Base-by-base conservation (phyloP, 2,329 filamentous ascomycete genomes). In the Trichoderma simmonsii region DNA sequence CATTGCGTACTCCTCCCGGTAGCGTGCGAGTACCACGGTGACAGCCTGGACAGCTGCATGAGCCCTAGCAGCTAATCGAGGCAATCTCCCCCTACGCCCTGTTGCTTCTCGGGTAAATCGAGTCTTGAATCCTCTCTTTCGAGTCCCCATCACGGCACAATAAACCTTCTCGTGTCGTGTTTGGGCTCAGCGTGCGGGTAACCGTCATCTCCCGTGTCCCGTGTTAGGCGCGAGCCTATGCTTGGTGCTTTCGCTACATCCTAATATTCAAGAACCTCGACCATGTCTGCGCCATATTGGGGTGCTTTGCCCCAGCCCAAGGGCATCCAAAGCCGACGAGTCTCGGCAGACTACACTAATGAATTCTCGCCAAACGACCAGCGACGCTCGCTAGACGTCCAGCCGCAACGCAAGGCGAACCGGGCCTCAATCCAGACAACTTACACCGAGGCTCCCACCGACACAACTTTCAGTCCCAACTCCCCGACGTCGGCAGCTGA, bases 401-500 rank as follows among this genome's bases (percentile, higher is more conserved):
- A 82, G 76, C 81, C 80, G 73, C 82, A 82, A 73, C 80, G 82
- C 75, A 85, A 82, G 77, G 80, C 85, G 73, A 86, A 88, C 75
- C 85, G 87, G 73, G 81, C 80, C 72, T 91, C 89, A 26, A 80
- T 83, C 72, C 88, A 90, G 81, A 90, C 88, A 70, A 82, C 84
- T 77, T 83, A 80, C 77, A 87, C 86, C 72, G 86, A 89, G 74
- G 84, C 85, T 75, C 83, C 83, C 70, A 88, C 88, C 75, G 86
- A 89, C 72, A 88, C 88, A 64, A 89, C 88, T 61, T 84, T 87
- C 77, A 89, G 87, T 76, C 87, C 88, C 60, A 85, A 82, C 74
- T 89, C 88, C 43, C 88, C 89, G 56, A 84, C 84, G 59, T 85
- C 87, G 34, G 86, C 80, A 76, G 87, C 88, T 76, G 81, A 81